These are phyloP conservation scores for Plasmodium vivax DNA, from an alignment of 169 alveolate species.

Conservation along the genomic window DNA sequence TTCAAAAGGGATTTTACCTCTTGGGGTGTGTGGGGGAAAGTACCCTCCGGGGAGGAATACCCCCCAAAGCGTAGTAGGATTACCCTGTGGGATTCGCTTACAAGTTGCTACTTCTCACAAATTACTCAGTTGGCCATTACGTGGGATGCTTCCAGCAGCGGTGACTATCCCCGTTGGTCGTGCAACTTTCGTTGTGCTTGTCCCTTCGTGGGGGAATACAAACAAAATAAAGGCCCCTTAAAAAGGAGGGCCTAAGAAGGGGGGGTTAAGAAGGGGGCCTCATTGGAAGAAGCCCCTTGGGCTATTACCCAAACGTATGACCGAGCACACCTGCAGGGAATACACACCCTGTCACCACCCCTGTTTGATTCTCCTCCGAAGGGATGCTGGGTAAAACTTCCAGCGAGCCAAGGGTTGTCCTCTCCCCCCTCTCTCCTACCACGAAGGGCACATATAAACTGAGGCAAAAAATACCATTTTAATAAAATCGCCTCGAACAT, in stretches of 20 bases:
- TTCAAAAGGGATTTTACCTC: neutral
- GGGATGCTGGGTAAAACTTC: neutral
- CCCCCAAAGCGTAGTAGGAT: neutral
- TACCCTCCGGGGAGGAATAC: neutral
- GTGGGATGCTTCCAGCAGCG: neutral
- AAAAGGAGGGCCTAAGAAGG: no score
- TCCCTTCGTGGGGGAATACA: neutral
- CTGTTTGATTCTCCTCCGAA: neutral
- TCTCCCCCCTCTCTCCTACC: neutral
- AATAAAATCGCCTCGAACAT: neutral
- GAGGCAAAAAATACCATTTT: neutral
- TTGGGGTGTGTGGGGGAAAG: neutral
- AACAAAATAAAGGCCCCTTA: neutral
- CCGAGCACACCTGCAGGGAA: neutral
- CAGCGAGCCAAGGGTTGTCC: neutral
- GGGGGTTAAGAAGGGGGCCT: neutral
- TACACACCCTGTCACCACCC: neutral
- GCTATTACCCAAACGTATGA: neutral
- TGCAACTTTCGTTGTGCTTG: neutral
- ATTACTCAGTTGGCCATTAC: neutral
- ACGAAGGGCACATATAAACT: neutral
- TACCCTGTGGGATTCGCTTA: neutral
- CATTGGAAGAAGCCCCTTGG: neutral
- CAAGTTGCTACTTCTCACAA: neutral
- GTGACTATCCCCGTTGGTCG: neutral